Evolutionary conservation across 2,329 filamentous ascomycete genomes (phyloP).

Genomic region (Cladosporium cucumerinum): DNA sequence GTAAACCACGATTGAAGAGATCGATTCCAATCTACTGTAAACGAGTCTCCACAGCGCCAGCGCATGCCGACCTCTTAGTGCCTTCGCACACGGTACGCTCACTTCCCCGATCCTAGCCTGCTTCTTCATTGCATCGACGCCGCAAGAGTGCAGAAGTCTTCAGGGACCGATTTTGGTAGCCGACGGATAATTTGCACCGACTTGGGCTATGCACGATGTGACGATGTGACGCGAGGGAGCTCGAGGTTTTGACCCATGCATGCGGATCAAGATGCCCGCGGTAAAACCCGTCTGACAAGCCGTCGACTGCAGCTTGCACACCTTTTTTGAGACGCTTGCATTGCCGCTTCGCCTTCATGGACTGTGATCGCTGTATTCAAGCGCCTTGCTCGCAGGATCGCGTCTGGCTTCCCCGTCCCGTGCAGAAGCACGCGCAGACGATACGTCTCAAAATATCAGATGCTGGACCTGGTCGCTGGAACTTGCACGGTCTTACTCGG

Average conservation of each 20-base stretch:
- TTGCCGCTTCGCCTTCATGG: background rate
- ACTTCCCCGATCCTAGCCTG: background rate
- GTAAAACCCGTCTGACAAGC: background rate
- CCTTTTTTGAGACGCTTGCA: background rate
- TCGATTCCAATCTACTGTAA: background rate
- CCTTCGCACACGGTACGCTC: background rate
- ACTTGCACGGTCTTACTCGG: constrained; percentile 2
- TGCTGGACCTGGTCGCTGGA: constrained; percentile 7
- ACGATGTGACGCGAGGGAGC: background rate
- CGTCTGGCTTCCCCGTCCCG: background rate
- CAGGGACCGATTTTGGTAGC: background rate
- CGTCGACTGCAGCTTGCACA: background rate
- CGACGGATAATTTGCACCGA: background rate
- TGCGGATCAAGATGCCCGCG: background rate
- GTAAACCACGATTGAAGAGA: background rate
- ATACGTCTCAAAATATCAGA: background rate
- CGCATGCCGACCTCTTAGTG: background rate
- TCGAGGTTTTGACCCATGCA: background rate
- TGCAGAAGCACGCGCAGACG: constrained; percentile 2
- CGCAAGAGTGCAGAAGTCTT: background rate
- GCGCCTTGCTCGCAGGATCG: background rate
- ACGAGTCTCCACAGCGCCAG: constrained; percentile 4
- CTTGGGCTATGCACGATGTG: background rate
- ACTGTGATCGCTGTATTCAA: constrained; percentile 1
- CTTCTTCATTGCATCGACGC: background rate